These are phyloP conservation scores for Hypoxylon sp. DNA, from an alignment of 2,329 filamentous ascomycete genomes.

Conservation along the genomic window DNA sequence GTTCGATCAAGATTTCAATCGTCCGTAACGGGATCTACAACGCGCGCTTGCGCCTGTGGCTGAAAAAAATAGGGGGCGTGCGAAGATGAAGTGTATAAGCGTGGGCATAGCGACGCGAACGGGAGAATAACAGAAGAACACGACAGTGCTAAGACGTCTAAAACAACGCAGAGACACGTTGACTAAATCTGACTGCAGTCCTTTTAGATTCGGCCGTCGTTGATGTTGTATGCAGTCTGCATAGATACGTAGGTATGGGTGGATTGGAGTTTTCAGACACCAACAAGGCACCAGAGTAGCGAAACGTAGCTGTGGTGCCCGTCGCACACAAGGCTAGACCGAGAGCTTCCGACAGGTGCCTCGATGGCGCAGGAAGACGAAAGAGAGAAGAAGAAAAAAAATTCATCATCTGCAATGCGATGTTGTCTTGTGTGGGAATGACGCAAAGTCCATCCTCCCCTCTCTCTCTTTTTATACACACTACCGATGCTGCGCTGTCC, in stretches of 20 bases:
- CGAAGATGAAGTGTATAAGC: conserved; percentile 13
- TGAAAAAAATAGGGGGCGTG: conserved; percentile 19
- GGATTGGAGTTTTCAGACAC: conserved; percentile 24
- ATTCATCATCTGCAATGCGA: conserved; percentile 30
- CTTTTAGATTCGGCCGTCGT: conserved; percentile 39
- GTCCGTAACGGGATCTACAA: conserved; percentile 43
- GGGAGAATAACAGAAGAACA: conserved; percentile 39
- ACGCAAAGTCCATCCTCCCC: conserved; percentile 36
- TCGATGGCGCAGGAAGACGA: conserved; percentile 41
- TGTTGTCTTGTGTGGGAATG: conserved; percentile 40
- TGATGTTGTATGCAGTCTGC: conserved; percentile 45
- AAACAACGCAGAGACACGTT: conserved; percentile 44
- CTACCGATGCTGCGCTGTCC: conserved; percentile 42
- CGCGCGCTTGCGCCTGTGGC: conserved; percentile 43
- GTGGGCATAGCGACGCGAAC: conserved; percentile 31
- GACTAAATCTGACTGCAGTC: conserved; percentile 43
- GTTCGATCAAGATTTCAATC: conserved; percentile 45
- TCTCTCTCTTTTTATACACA: conserved; percentile 27
- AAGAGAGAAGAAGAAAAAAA: conserved; percentile 11
- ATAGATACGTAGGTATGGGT: conserved; percentile 38
- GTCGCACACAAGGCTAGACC: conserved; percentile 34
- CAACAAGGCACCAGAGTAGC: conserved; percentile 16
- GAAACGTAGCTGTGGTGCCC: conserved; percentile 18
- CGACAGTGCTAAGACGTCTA: conserved; percentile 43
- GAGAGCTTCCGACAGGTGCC: conserved; percentile 47